These are phyloP conservation scores for Lignosus rhinocerotis DNA, from an alignment of 1,284 basidiomycete species.

Conservation along the genomic window DNA sequence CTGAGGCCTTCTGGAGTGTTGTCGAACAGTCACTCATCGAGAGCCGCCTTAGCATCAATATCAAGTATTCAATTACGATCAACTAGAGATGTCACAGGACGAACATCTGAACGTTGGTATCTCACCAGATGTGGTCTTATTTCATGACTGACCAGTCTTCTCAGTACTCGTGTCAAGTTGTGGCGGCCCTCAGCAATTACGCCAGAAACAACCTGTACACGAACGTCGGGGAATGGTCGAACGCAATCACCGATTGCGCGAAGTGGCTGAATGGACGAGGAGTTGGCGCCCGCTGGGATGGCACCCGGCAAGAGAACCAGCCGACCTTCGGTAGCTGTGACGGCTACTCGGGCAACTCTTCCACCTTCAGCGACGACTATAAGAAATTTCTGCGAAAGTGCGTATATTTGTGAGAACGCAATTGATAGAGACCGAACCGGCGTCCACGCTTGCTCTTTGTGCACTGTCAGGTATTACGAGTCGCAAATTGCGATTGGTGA, in stretches of 20 bases:
- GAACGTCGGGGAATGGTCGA: conserved; percentile 77
- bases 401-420: conserved; percentile 26
- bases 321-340: conserved; percentile 57
- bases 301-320: conserved; percentile 43
- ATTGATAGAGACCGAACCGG: neutral
- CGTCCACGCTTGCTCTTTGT: too few species aligned
- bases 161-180: conserved; percentile 30
- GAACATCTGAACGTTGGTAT: conserved; percentile 53
- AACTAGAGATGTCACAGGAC: conserved; percentile 54
- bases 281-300: conserved; percentile 74
- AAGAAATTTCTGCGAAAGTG: conserved; percentile 64
- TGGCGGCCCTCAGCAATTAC: conserved; percentile 35
- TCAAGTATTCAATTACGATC: conserved; percentile 70
- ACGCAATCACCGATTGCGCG: conserved; percentile 80
- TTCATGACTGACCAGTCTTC: conserved; percentile 5
- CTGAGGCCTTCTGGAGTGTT: neutral
- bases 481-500: conserved; percentile 72
- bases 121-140: neutral
- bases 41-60: conserved; percentile 63
- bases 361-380: conserved; percentile 61
- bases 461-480: conserved; percentile 65
- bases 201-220: conserved; percentile 58
- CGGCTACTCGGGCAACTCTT: conserved; percentile 59
- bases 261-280: conserved; percentile 72
- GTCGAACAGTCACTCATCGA: neutral